Percentiles rank a stretch among this genome's conserved stretches.
phyloP scores from a whole-genome alignment of 169 alveolate species.

The Besnoitia besnoiti region DNA sequence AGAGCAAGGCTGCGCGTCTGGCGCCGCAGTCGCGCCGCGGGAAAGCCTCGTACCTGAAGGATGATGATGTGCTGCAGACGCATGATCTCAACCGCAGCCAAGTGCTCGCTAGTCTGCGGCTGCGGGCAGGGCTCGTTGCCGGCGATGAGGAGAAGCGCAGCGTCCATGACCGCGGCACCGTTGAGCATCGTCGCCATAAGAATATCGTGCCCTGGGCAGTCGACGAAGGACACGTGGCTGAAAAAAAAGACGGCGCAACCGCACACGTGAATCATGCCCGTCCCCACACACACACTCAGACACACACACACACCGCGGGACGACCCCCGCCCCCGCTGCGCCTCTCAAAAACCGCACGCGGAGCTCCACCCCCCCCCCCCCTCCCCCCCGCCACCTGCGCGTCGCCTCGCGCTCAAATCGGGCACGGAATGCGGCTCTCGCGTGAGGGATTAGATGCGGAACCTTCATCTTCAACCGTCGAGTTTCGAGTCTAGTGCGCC shows the following conservation, averaged over 20 bases:
- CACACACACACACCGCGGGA: too few relatives aligned
- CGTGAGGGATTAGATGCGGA: too few relatives aligned
- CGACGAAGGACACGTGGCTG: slow-evolving; percentile 98
- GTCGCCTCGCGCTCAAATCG: not conserved
- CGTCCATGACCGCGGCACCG: slow-evolving; percentile 99
- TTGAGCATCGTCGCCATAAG: slow-evolving; percentile 99
- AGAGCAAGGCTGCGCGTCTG: too few relatives aligned
- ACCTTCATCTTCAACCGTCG: not conserved
- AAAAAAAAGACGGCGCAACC: not conserved
- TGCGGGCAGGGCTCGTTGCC: slow-evolving; percentile 91
- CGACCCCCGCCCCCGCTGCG: too few relatives aligned
- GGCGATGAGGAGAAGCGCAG: slow-evolving; percentile 96
- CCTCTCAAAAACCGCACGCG: too few relatives aligned
- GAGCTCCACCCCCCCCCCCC: too few relatives aligned
- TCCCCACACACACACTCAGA: too few relatives aligned
- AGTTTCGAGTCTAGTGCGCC: not conserved
- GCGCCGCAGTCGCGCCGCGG: too few relatives aligned
- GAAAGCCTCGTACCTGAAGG: slow-evolving; percentile 81
- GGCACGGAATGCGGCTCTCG: not conserved
- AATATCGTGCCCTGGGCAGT: slow-evolving; percentile 99
- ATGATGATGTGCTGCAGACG: slow-evolving; percentile 96
- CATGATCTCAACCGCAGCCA: slow-evolving; percentile 99
- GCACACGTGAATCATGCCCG: too few relatives aligned
- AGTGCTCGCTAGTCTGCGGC: slow-evolving; percentile 99
- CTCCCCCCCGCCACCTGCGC: too few relatives aligned